phyloP scores from a whole-genome alignment of 495 filamentous ascomycete species.

The Pyronema omphalodes region DNA sequence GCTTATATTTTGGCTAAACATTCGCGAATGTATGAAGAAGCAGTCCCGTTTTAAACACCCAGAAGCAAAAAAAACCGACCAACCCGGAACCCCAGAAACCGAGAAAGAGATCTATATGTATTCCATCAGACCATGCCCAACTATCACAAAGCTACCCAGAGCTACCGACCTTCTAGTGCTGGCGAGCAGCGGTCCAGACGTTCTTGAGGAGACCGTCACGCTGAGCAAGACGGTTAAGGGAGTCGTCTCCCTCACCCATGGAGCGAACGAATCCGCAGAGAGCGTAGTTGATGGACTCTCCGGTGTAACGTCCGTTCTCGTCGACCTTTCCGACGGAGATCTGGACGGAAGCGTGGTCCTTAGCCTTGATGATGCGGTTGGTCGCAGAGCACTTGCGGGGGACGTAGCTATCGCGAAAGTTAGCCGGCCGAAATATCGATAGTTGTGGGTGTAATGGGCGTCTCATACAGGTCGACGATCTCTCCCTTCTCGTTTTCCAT shows the following conservation, averaged over 20 bases:
- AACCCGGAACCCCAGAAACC: background rate
- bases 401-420: conserved; percentile 53
- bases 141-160: background rate
- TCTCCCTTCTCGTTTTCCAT: conserved; percentile 98
- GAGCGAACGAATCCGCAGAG: conserved; percentile 94
- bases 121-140: background rate
- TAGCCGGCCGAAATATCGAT: conserved; percentile 1
- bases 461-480: conserved; percentile 87
- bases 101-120: background rate
- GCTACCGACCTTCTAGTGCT: conserved; percentile 14
- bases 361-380: conserved; percentile 98
- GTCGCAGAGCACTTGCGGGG: conserved; percentile 94
- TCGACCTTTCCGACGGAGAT: conserved; percentile 86
- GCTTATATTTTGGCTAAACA: background rate
- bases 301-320: conserved; percentile 91
- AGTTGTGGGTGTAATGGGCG: conserved; percentile 5
- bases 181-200: conserved; percentile 58
- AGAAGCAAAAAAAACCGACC: background rate
- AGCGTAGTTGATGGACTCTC: conserved; percentile 92
- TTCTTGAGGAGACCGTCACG: conserved; percentile 88
- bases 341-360: conserved; percentile 89
- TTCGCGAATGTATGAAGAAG: background rate
- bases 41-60: background rate
- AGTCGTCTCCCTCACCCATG: conserved; percentile 95
- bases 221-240: conserved; percentile 86